phyloP scores from a whole-genome alignment of 805 yeast genomes.

The Candida schatavii region DNA sequence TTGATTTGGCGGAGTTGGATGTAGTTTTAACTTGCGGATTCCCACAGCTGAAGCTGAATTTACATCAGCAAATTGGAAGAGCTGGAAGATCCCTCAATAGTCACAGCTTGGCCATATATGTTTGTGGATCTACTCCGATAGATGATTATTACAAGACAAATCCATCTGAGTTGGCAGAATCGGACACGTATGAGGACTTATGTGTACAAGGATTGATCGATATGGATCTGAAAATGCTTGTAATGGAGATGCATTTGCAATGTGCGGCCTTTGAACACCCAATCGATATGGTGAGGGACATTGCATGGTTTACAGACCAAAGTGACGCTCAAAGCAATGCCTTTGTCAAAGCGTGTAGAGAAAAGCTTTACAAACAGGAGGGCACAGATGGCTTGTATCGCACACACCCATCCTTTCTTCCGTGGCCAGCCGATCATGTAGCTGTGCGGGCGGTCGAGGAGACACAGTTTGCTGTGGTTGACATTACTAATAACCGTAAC shows the following conservation, averaged over 20 bases:
- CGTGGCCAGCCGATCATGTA: conserved; percentile 78
- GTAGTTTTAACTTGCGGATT: conserved; percentile 92
- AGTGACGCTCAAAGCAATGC: conserved; percentile 12
- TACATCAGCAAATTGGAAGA: conserved; percentile 95
- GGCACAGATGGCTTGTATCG: conserved; percentile 21
- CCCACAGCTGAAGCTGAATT: conserved; percentile 80
- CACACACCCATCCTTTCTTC: conserved; percentile 52
- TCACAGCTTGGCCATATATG: conserved; percentile 75
- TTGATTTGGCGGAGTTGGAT: conserved; percentile 90
- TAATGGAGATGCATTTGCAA: conserved; percentile 81
- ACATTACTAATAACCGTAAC: conserved; percentile 73
- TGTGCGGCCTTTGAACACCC: conserved; percentile 93
- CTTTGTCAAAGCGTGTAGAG: conserved; percentile 31
- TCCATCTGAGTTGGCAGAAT: conserved; percentile 55
- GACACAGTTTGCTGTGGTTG: conserved; percentile 83
- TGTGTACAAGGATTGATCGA: conserved; percentile 38
- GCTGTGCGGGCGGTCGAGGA: conserved; percentile 83
- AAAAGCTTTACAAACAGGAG: conserved; percentile 33
- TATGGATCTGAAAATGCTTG: conserved; percentile 32
- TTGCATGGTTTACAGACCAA: conserved; percentile 50
- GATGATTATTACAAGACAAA: conserved; percentile 80
- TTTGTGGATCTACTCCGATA: conserved; percentile 79
- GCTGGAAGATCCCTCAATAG: conserved; percentile 79
- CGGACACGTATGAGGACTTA: conserved; percentile 35
- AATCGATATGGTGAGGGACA: conserved; percentile 51